phyloP scores from a whole-genome alignment of 129 eudicot species.

The Saposhnikovia divaricata region DNA sequence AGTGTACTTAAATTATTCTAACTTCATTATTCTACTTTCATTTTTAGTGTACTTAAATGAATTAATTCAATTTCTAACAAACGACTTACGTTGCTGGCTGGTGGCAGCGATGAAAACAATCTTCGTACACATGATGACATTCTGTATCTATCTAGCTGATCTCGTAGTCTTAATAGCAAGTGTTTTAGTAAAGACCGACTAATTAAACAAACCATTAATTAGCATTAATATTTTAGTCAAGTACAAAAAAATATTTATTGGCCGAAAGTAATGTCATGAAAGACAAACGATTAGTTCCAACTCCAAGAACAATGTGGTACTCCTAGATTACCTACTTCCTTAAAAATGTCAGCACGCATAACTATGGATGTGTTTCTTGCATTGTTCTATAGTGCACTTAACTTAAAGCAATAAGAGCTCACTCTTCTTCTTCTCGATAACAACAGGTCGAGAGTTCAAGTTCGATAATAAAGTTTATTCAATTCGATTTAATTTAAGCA shows the following conservation, averaged over 20 bases:
- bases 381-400: background rate
- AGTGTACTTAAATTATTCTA: too few species aligned
- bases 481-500: too few species aligned
- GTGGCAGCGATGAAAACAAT: background rate
- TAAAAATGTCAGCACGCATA: background rate
- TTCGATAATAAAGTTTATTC: too few species aligned
- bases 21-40: too few species aligned
- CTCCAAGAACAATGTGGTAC: background rate
- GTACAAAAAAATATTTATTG: too few species aligned
- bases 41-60: too few species aligned
- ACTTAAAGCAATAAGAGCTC: too few species aligned
- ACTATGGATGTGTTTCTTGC: background rate
- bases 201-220: background rate
- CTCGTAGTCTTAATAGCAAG: background rate
- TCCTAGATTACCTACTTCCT: background rate
- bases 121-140: background rate
- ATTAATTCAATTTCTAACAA: background rate
- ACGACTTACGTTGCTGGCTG: background rate
- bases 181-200: constrained; percentile 1
- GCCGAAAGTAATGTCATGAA: background rate
- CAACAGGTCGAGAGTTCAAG: too few species aligned
- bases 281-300: background rate
- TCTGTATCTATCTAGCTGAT: background rate
- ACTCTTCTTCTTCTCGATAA: too few species aligned
- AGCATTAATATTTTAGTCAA: too few species aligned